Evolutionary conservation across 257 asterid species (phyloP).

Genomic region (Nicotiana otophora): DNA sequence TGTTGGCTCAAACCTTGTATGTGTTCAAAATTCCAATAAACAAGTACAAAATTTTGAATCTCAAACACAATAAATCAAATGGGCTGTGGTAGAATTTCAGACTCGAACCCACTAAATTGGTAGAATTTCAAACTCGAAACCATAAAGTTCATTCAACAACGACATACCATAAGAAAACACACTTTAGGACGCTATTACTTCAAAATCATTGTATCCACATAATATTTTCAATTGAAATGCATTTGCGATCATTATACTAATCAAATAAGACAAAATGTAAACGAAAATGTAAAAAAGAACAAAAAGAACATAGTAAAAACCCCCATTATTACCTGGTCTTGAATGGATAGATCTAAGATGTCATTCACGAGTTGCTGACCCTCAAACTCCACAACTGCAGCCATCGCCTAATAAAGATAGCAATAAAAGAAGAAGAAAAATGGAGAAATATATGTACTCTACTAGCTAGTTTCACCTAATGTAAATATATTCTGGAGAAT

Average conservation of each 20-base stretch:
- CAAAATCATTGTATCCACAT: not conserved
- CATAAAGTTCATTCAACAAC: too few species aligned
- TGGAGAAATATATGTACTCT: not conserved
- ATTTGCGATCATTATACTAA: not conserved
- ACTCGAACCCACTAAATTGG: not conserved
- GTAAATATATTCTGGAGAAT: too few species aligned
- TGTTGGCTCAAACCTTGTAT: not conserved
- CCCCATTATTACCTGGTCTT: constrained; percentile 34
- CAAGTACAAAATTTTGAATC: not conserved
- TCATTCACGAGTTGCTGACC: constrained; percentile 28
- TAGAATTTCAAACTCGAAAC: too few species aligned
- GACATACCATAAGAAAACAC: too few species aligned
- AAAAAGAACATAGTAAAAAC: not conserved
- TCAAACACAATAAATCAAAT: not conserved
- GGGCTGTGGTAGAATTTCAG: not conserved
- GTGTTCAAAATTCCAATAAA: not conserved
- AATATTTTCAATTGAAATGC: not conserved
- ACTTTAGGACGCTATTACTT: too few species aligned
- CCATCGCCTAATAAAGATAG: constrained; percentile 21
- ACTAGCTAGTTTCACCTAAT: not conserved
- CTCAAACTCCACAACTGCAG: constrained; percentile 33
- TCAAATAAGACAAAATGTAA: not conserved
- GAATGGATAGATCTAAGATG: constrained; percentile 31
- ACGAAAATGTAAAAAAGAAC: not conserved
- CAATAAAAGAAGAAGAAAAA: not conserved